phyloP scores from a whole-genome alignment of 768 basidiomycete genomes.

The Pisolithus tinctorius region DNA sequence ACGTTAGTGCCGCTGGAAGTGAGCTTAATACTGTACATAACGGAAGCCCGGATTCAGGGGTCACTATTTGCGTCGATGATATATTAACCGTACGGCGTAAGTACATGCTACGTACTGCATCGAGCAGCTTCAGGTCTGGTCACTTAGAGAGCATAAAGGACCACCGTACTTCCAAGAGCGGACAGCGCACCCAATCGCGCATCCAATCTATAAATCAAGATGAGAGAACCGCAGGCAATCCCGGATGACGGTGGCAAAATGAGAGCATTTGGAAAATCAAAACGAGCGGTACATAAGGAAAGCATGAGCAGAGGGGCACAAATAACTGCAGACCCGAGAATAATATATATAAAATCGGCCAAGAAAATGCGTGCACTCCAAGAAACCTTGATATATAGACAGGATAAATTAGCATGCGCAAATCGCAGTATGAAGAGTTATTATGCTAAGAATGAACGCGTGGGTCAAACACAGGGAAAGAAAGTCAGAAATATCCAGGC shows the following conservation, averaged over 20 bases:
- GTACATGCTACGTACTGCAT: background rate
- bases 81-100: background rate
- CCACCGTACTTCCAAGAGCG: no score
- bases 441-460: background rate
- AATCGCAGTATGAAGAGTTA: background rate
- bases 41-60: no score
- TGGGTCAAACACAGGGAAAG: background rate
- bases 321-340: background rate
- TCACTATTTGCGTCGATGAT: background rate
- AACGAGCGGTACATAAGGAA: background rate
- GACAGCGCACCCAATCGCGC: background rate
- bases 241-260: no score
- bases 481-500: slow-evolving; percentile 23
- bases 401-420: slow-evolving; percentile 1
- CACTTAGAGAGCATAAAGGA: background rate
- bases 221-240: no score
- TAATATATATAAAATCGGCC: no score
- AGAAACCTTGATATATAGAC: background rate
- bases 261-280: background rate
- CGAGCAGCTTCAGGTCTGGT: background rate
- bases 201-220: no score
- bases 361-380: background rate
- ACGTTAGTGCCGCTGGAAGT: no score
- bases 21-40: no score
- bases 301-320: background rate